Evolutionary conservation across 148 eudicot genomes (phyloP), one percentile per base, ranked within the genome.

Genomic region (Polygonum aviculare): DNA sequence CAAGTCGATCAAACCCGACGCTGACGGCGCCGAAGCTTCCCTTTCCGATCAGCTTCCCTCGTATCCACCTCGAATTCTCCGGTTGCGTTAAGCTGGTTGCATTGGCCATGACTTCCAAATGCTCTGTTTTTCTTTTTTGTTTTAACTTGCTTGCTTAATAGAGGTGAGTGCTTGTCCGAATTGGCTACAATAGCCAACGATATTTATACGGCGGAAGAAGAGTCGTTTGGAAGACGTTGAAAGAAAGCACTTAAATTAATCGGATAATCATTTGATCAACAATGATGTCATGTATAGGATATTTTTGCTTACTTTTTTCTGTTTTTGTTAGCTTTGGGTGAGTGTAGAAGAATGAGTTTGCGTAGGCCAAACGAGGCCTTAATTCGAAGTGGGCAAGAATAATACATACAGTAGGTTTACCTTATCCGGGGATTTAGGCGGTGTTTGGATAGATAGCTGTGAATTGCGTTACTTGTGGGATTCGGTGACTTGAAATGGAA

Each of bases 1-100:
- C 82, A 5, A 82, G 67, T 31, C 82, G 79, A 50, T 77, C 26
- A 11, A 88, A 67, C 0, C 87, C 98, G 18, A 81, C 45, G 35
- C 59, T 71, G 5, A 93, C 98, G 0, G 89, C 69, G 0, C 93
- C 98, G 54, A 76, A 88, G 1, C 89, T 83, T 16, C 98, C 98
- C 74, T 81, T 82, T 41, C 98, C 98, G 52, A 93, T 84, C 38
- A 79, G 62, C 52, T 74, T 39, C 2, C 94, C 85, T 1, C 83
- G 81, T 33, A 80, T 35, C 94, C 90, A 91, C 6, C 62, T 65
- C 26, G 82, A 44, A 36, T 14, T 76, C 54, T 74, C 77, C 22
- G 77, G 78, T 12, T n/a, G 21, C 22, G 22, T 12, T 38, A 7
- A 19, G 12, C 33, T 57, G 31, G 26, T 57, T 19, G 26, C 31